phyloP scores from a whole-genome alignment of 129 eudicot species.

The Flaveria sonorensis region DNA sequence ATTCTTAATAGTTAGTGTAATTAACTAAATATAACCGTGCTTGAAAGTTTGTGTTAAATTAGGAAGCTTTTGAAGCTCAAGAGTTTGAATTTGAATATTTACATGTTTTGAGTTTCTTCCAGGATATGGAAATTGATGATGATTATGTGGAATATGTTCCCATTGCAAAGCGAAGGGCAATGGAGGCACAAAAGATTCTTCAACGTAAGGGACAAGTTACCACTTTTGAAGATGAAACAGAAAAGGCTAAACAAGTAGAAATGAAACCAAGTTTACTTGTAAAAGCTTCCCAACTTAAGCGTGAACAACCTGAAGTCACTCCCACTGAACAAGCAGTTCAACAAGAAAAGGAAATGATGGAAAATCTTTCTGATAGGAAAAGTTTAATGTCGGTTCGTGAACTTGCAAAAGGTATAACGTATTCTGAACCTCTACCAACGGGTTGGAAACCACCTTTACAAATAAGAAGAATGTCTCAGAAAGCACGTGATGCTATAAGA shows the following conservation, averaged over 20 bases:
- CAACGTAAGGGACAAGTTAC: conserved; percentile 61
- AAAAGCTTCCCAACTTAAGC: conserved; percentile 76
- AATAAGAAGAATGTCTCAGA: conserved; percentile 59
- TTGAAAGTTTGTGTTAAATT: neutral
- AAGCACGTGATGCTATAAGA: conserved; percentile 52
- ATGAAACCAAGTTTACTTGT: conserved; percentile 70
- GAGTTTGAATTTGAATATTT: conserved; percentile 17
- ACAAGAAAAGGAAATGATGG: conserved; percentile 84
- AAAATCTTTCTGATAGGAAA: conserved; percentile 63
- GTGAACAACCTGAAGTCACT: conserved; percentile 68
- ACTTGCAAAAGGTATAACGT: conserved; percentile 76
- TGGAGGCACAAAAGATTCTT: conserved; percentile 74
- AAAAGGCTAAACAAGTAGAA: conserved; percentile 52
- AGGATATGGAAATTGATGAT: conserved; percentile 59
- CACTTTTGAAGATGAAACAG: conserved; percentile 54
- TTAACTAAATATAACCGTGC: neutral
- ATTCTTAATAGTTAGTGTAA: neutral
- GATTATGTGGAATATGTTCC: conserved; percentile 72
- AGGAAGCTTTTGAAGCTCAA: neutral
- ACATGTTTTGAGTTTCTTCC: conserved; percentile 20
- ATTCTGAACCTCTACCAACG: conserved; percentile 57
- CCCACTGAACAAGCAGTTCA: conserved; percentile 64
- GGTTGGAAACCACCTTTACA: conserved; percentile 85
- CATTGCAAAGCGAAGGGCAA: conserved; percentile 73
- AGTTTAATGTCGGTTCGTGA: conserved; percentile 73